Conservation (phyloP, 148 eudicot species). For the Rhododendron molle region DNA sequence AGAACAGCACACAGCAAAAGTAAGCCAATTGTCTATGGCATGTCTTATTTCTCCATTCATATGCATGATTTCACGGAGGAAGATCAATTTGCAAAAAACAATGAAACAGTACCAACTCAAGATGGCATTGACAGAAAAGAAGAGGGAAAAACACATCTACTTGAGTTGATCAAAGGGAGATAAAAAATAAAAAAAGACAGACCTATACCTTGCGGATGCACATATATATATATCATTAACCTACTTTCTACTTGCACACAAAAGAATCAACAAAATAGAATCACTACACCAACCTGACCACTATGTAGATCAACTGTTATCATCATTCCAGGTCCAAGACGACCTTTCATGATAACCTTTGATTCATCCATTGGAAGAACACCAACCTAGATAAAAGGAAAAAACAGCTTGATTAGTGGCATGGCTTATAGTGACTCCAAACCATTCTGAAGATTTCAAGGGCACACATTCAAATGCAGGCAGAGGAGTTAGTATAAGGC, state of each 20-base stretch:
- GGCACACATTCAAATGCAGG: not conserved
- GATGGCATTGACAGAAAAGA: not conserved
- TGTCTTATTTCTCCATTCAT: not conserved
- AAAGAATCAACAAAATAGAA: not conserved
- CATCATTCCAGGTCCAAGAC: conserved; percentile 99
- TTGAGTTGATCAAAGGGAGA: not conserved
- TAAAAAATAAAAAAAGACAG: not conserved
- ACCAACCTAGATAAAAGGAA: conserved; percentile 68
- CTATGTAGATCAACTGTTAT: conserved; percentile 75
- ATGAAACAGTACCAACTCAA: not conserved
- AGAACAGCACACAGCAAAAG: not conserved
- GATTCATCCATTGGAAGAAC: conserved; percentile 97
- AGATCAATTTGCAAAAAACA: not conserved
- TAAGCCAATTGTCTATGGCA: not conserved
- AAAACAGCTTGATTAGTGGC: conserved; percentile 29
- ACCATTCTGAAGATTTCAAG: not conserved
- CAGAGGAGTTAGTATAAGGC: not conserved
- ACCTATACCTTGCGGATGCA: not conserved
- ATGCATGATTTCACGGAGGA: conserved; percentile 1
- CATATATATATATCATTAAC: not conserved
- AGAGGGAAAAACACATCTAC: not conserved
- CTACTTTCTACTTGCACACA: not conserved
- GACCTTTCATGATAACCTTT: conserved; percentile 92
- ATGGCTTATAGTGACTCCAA: conserved; percentile 17
- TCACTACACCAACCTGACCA: conserved; percentile 74